Conservation (phyloP, 2,329 filamentous ascomycete species). For the Cytospora leucostoma region DNA sequence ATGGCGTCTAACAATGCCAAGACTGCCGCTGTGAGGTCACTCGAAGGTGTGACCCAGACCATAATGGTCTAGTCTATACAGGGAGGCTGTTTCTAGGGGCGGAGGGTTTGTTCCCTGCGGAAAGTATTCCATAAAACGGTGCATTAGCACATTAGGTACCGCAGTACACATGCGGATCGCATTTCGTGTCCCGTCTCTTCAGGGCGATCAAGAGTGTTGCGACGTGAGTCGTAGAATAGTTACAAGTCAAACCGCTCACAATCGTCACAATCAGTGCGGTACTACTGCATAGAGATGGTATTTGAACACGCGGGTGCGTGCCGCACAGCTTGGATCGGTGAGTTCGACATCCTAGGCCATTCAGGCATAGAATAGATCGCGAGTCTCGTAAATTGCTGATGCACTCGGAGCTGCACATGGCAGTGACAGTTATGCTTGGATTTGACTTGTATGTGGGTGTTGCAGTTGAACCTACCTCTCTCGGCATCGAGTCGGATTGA, state of each 20-base stretch:
- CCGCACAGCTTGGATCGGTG: conserved; percentile 7
- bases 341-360: conserved; percentile 11
- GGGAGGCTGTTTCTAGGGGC: background rate
- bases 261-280: conserved; percentile 5
- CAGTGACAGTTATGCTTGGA: background rate
- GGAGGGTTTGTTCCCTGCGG: background rate
- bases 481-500: background rate
- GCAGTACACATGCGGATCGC: background rate
- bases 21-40: background rate
- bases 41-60: background rate
- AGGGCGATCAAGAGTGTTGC: conserved; percentile 3
- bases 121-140: background rate
- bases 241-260: conserved; percentile 8
- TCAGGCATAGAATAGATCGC: background rate
- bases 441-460: background rate
- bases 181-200: conserved; percentile 12
- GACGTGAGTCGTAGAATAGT: conserved; percentile 8
- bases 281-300: background rate
- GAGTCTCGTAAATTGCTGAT: conserved; percentile 6
- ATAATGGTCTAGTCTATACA: too few relatives aligned
- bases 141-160: background rate
- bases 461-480: background rate
- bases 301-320: conserved; percentile 11
- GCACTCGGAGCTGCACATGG: conserved; percentile 8
- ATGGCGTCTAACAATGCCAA: background rate